These are phyloP conservation scores for Eimeria maxima DNA, from an alignment of 169 alveolate species.

Conservation along the genomic window DNA sequence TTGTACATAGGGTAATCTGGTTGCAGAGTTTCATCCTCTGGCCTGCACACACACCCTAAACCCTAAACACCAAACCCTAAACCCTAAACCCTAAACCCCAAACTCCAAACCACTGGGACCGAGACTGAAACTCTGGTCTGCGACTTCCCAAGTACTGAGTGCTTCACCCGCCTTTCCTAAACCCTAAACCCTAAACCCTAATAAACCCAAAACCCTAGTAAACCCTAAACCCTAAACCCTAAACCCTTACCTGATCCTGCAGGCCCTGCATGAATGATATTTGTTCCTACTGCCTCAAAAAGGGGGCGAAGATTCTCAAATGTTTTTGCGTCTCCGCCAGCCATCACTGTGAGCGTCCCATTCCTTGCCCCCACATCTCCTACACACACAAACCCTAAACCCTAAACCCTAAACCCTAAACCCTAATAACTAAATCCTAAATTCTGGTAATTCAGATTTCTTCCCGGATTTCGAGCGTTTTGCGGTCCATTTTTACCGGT, in stretches of 20 bases:
- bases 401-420: constrained; percentile 13
- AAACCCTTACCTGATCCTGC: constrained; percentile 86
- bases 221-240: constrained; percentile 3
- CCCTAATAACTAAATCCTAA: too few species aligned
- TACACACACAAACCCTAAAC: constrained; percentile 29
- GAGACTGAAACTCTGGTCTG: neutral
- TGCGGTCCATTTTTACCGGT: too few species aligned
- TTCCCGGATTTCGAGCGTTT: too few species aligned
- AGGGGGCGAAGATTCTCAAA: constrained; percentile 84
- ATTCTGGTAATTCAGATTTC: too few species aligned
- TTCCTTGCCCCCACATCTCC: constrained; percentile 89
- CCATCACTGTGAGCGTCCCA: constrained; percentile 89
- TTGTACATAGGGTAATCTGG: constrained; percentile 90
- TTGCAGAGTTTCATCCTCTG: constrained; percentile 87
- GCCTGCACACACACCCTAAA: too few species aligned
- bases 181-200: neutral
- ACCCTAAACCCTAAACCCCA: neutral
- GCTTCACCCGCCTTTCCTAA: too few species aligned
- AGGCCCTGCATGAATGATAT: constrained; percentile 88
- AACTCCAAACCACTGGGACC: neutral
- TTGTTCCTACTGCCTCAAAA: constrained; percentile 86
- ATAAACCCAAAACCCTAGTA: neutral
- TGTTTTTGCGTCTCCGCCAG: constrained; percentile 89
- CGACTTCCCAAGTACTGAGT: too few species aligned
- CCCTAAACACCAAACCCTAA: too few species aligned